Evolutionary conservation across 2,329 filamentous ascomycete species (phyloP), one percentile per base, ranked within the genome.

Genomic region (Davidsoniella neocaledoniae): DNA sequence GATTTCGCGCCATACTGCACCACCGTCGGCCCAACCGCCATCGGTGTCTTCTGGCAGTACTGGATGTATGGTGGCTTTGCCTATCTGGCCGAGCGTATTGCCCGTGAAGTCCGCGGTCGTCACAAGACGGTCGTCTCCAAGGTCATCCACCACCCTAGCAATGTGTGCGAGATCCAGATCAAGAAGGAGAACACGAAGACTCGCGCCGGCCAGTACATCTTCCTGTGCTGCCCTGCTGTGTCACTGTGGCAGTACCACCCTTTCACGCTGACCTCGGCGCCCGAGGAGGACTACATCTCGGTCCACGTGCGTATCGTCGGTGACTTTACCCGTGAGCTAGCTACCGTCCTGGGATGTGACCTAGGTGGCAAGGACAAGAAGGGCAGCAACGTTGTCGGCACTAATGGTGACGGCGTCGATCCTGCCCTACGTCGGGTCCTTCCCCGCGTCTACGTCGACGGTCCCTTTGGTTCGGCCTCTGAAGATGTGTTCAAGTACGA

Each of bases 401-500:
- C 83, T 51, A 74, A 81, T 58, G 69, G 72, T 46, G 68, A 75
- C 49, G 72, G 71, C 54, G 76, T 83, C 17, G 81, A 86, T 56
- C 80, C 83, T 6, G 77, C 75, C 1, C 75, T 90, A 17, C 77
- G 79, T 43, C 74, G 82, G 17, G 76, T 90, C 10, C 71, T 91
- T 0, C 86, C 86, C 5, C 76, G 84, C 19, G 77, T 91, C 43
- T 91, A 88, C 63, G 72, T 91, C 52, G 85, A 91, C 57, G 86
- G 86, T 0, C 86, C 86, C 2, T 93, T 91, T 58, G 86, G 86
- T 25, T 87, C 82, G 16, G 84, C 84, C 1, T 90, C 86, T 0
- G 84, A 91, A 61, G 85, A 91, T 58, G 85, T 93, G 43, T 91
- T 91, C 72, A 91, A 88, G 65, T 88, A 86, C 62, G 84, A 90